Evolutionary conservation across 306 rosid species (phyloP).

Genomic region (Vigna angularis): DNA sequence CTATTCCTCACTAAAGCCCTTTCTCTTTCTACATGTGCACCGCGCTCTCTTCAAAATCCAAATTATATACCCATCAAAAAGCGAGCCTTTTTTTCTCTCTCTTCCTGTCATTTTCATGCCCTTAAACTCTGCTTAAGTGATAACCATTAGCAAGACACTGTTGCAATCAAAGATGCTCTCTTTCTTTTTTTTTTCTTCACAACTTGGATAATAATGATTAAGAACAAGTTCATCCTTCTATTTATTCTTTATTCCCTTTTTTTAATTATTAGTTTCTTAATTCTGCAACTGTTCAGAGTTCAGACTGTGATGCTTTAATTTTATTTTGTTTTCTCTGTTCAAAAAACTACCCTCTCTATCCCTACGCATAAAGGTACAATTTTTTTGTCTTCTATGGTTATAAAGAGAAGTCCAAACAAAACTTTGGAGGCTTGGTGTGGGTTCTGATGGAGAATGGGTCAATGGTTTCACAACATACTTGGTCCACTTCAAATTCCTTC

Average conservation of each 20-base stretch:
- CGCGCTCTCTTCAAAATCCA: conserved; percentile 7
- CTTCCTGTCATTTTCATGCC: conserved; percentile 17
- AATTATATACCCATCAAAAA: conserved; percentile 23
- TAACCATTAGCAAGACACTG: not conserved
- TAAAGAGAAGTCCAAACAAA: not conserved
- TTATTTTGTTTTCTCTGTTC: not conserved
- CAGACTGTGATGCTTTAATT: not conserved
- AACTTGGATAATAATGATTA: conserved; percentile 1
- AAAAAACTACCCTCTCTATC: not conserved
- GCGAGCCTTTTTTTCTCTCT: conserved; percentile 3
- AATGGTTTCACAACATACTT: not conserved
- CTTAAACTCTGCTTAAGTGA: not conserved
- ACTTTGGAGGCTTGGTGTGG: not conserved
- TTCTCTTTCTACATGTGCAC: conserved; percentile 16
- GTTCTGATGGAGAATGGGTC: not conserved
- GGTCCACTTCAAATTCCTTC: not conserved
- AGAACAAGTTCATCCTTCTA: not conserved
- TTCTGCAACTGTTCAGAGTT: not conserved
- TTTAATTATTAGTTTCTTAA: not conserved
- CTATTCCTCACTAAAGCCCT: conserved; percentile 19
- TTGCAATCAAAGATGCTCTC: not conserved
- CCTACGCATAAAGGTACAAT: not conserved
- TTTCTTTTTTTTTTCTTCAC: not conserved
- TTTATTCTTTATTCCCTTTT: not conserved
- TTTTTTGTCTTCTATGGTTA: not conserved